Evolutionary conservation across 345 rosid species (phyloP).

Genomic region (Anastatica hierochuntica): DNA sequence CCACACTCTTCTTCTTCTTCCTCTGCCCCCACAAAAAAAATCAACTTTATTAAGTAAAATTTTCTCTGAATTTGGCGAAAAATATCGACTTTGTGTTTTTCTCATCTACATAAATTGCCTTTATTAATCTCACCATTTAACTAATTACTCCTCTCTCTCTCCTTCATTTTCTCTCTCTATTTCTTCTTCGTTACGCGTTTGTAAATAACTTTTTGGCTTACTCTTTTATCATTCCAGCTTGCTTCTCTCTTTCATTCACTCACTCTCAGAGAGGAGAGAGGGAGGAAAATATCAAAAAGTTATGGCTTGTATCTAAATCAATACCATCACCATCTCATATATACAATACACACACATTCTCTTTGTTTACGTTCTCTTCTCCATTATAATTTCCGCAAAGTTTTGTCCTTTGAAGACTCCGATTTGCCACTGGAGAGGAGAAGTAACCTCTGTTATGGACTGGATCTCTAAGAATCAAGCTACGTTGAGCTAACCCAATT

Average conservation of each 20-base stretch:
- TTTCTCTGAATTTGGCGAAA: conserved; percentile 2
- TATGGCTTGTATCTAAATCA: conserved; percentile 36
- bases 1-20: conserved; percentile 1
- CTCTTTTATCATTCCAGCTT: conserved; percentile 19
- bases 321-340: conserved; percentile 6
- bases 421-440: conserved; percentile 2
- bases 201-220: background rate
- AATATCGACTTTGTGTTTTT: conserved; percentile 8
- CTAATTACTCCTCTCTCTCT: conserved; percentile 19
- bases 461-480: conserved; percentile 31
- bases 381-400: background rate
- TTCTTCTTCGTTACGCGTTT: conserved; percentile 36
- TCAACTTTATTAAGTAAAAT: no score
- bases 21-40: no score
- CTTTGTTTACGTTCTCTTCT: background rate
- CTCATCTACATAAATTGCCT: conserved; percentile 18
- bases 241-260: conserved; percentile 17
- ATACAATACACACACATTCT: conserved; percentile 15
- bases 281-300: background rate
- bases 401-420: conserved; percentile 2
- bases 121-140: conserved; percentile 18
- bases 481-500: conserved; percentile 3
- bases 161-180: conserved; percentile 16
- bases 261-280: conserved; percentile 21
- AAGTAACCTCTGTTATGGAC: conserved; percentile 19